Evolutionary conservation across 2,329 filamentous ascomycete genomes (phyloP), one percentile per base, ranked within the genome.

Genomic region (Plenodomus lindquistii): DNA sequence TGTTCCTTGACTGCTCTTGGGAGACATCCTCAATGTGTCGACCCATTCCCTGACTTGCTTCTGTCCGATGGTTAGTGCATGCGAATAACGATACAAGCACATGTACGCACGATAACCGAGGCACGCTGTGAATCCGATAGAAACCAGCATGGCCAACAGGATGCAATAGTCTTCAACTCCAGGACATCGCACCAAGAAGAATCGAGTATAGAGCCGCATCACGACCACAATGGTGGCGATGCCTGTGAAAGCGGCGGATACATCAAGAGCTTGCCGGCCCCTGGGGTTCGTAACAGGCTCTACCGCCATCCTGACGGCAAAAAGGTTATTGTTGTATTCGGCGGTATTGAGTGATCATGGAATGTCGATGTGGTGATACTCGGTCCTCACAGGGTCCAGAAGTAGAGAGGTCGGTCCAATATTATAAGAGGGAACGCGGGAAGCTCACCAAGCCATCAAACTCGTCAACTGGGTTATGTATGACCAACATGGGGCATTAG

Each of bases 1-100:
- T 59, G 21, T 60, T 60, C 22, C 44, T 21, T 27, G 62, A 56
- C 2, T 63, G 57, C 0, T 46, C 39, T 15, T 21, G 37, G 11
- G 49, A 15, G 2, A 70, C 43, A 5, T 55, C 51, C 5, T 40
- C 10, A 4, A 59, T 43, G 41, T 67, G 66, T 16, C 49, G 48
- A 9, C 67, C 67, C 65, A 70, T 66, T 24, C 67, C 67, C 52
- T 55, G 60, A 41, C 58, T 40, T n/a, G 61, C 63, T 37, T 70
- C 66, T 70, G 16, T 1, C 40, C 4, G 15, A 1, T 8, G 6
- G 44, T 68, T 22, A 64, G 60, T 9, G 6, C 40, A 16, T 10
- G 20, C 7, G 13, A 13, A 9, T 2, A 17, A 9, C 15, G 16
- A 2, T 15, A 5, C 17, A 18, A 37, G 10, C n/a, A 15, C 4